A percentile compares a stretch with the other conserved stretches of the same genome.
Evolutionary conservation across 2,329 filamentous ascomycete species (phyloP).

Genomic region (Fusarium proliferatum): DNA sequence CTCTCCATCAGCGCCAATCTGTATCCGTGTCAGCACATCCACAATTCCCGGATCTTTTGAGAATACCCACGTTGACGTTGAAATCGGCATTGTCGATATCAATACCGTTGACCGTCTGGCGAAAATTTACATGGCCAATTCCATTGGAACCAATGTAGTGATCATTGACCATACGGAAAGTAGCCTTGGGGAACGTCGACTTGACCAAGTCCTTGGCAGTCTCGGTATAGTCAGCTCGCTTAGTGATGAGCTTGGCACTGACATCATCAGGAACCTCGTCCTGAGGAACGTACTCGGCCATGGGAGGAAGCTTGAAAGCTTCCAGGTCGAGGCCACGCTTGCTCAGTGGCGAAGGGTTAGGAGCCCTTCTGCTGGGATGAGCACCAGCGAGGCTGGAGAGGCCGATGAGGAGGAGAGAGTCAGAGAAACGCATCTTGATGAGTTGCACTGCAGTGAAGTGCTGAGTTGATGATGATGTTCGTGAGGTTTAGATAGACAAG

Average conservation of each 20-base stretch:
- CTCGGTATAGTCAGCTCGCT: slow-evolving; percentile 54
- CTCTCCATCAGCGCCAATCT: slow-evolving; percentile 62
- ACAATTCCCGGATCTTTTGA: no score
- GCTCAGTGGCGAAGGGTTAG: slow-evolving; percentile 37
- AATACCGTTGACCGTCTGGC: slow-evolving; percentile 63
- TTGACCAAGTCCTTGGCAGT: slow-evolving; percentile 59
- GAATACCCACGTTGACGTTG: slow-evolving; percentile 65
- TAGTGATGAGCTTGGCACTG: slow-evolving; percentile 36
- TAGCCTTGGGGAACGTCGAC: slow-evolving; percentile 48
- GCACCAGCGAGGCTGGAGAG: slow-evolving; percentile 50
- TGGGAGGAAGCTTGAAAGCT: slow-evolving; percentile 47
- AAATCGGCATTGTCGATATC: slow-evolving; percentile 72
- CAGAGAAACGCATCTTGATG: slow-evolving; percentile 45
- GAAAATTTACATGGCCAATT: slow-evolving; percentile 1
- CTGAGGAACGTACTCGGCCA: slow-evolving; percentile 46
- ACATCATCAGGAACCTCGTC: slow-evolving; percentile 32
- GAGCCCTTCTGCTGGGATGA: slow-evolving; percentile 46
- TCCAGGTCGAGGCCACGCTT: slow-evolving; percentile 50
- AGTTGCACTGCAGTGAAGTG: background rate
- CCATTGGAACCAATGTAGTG: slow-evolving; percentile 66
- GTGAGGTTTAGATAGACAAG: background rate
- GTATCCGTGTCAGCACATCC: background rate
- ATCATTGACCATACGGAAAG: slow-evolving; percentile 64
- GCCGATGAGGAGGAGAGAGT: slow-evolving; percentile 47
- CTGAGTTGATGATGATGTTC: background rate